Conservation (phyloP, 768 basidiomycete species). For the Termitomyces sp. region DNA sequence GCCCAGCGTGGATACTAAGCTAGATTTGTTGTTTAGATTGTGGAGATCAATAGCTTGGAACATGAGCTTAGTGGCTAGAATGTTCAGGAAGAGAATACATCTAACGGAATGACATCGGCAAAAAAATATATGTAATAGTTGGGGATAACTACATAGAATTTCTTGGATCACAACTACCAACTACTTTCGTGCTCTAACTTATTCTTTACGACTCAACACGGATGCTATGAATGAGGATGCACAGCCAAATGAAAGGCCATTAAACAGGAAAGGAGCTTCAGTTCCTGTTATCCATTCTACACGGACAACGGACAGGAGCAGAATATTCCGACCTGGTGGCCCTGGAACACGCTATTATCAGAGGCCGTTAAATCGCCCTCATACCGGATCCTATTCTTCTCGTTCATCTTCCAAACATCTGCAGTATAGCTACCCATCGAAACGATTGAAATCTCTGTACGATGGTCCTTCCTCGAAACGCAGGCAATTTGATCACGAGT, state of each 20-base stretch:
- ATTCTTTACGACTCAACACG: constrained; percentile 3
- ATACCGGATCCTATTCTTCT: neutral
- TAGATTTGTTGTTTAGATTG: too few species aligned
- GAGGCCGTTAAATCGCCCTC: neutral
- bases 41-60: too few species aligned
- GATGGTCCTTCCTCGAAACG: constrained; percentile 2
- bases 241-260: constrained; percentile 15
- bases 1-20: too few species aligned
- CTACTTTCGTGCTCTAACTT: neutral
- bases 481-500: constrained; percentile 1
- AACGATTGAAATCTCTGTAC: neutral
- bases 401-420: neutral
- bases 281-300: constrained; percentile 8
- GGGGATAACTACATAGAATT: too few species aligned
- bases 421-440: neutral
- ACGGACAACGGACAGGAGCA: neutral
- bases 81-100: too few species aligned
- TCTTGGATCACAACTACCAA: neutral
- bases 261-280: constrained; percentile 9
- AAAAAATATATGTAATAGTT: too few species aligned
- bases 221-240: constrained; percentile 17
- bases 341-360: neutral
- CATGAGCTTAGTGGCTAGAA: too few species aligned
- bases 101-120: too few species aligned
- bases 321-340: neutral